Conservation (phyloP, 2,329 filamentous ascomycete species). For the Cercospora sp. region DNA sequence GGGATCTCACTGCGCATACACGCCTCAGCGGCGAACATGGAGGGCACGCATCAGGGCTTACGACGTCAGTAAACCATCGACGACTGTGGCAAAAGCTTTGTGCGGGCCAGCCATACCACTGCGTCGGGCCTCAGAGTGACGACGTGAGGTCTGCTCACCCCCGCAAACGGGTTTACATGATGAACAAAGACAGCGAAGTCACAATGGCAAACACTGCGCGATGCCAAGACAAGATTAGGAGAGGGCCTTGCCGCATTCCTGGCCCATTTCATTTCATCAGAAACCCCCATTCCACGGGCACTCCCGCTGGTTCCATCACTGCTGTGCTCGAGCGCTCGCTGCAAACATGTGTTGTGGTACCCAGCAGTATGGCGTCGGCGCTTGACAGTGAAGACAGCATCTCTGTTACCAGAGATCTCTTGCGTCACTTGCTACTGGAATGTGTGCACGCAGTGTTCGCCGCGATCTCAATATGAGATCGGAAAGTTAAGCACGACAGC, state of each 20-base stretch:
- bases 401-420: neutral
- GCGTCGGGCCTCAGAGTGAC: neutral
- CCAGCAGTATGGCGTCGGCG: neutral
- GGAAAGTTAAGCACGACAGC: neutral
- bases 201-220: neutral
- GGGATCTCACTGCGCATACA: neutral
- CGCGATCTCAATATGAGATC: neutral
- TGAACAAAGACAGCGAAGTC: neutral
- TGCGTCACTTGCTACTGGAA: constrained; percentile 3
- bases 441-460: constrained; percentile 1
- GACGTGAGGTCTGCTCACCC: neutral
- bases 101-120: neutral
- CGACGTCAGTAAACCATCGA: neutral
- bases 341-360: neutral
- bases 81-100: neutral
- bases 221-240: neutral
- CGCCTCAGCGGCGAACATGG: neutral
- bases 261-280: neutral
- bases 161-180: neutral
- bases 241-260: neutral
- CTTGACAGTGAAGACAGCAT: neutral
- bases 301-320: neutral
- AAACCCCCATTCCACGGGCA: neutral
- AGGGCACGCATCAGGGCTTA: neutral
- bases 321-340: neutral